phyloP scores from a whole-genome alignment of 2,329 filamentous ascomycete species.

The Fusarium solani-melongenae region DNA sequence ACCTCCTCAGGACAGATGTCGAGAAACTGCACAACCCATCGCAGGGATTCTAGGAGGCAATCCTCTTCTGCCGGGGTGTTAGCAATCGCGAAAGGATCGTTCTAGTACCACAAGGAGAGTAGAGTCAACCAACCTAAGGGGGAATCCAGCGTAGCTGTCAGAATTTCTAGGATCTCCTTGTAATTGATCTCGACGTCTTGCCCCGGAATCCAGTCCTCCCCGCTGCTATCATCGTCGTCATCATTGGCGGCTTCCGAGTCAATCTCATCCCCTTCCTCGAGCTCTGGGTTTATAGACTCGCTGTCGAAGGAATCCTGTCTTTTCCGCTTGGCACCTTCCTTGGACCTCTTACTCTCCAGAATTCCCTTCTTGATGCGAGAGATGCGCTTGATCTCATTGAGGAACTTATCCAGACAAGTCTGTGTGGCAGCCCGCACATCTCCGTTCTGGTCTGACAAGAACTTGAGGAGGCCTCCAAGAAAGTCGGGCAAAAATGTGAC shows the following conservation, averaged over 20 bases:
- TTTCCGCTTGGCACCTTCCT: slow-evolving; percentile 74
- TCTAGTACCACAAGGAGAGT: not conserved
- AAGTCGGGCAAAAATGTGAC: slow-evolving; percentile 94
- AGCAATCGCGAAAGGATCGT: slow-evolving; percentile 6
- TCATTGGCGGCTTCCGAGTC: slow-evolving; percentile 68
- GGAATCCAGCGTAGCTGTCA: slow-evolving; percentile 89
- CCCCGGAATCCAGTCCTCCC: slow-evolving; percentile 96
- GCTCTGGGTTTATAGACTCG: slow-evolving; percentile 66
- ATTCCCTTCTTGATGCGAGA: slow-evolving; percentile 92
- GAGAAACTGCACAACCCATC: slow-evolving; percentile 96
- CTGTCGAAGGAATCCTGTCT: slow-evolving; percentile 76
- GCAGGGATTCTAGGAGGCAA: slow-evolving; percentile 87
- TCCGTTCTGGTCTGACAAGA: slow-evolving; percentile 88
- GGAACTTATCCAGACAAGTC: slow-evolving; percentile 86
- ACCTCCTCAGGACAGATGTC: slow-evolving; percentile 98
- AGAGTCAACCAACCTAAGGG: slow-evolving; percentile 69
- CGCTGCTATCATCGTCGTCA: slow-evolving; percentile 70
- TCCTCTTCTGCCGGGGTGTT: slow-evolving; percentile 75
- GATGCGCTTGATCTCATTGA: slow-evolving; percentile 94
- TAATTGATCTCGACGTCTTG: slow-evolving; percentile 97
- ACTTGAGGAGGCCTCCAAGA: slow-evolving; percentile 87
- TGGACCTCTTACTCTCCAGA: slow-evolving; percentile 82
- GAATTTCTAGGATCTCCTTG: slow-evolving; percentile 88
- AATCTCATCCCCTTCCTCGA: slow-evolving; percentile 71
- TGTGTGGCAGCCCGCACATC: slow-evolving; percentile 97